Conservation (phyloP, 176 grass and related monocot species). For the Phoenix dactylifera region DNA sequence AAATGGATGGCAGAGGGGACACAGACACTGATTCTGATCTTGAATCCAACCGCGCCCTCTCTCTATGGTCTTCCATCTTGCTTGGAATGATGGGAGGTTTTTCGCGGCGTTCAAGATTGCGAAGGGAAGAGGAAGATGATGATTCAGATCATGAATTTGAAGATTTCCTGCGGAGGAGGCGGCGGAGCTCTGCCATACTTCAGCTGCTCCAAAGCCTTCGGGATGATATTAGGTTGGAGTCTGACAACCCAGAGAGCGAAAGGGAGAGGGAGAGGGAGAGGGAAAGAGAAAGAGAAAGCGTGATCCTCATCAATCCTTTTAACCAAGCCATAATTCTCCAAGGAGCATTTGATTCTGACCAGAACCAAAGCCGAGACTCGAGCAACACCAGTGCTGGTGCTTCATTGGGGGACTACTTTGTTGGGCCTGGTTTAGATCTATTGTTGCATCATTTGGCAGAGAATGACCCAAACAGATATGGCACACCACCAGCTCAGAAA, state of each 20-base stretch:
- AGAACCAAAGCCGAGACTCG: slow-evolving; percentile 5
- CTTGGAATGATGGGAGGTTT: slow-evolving; percentile 35
- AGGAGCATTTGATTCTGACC: slow-evolving; percentile 40
- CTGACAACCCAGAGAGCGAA: slow-evolving; percentile 24
- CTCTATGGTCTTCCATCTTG: slow-evolving; percentile 50
- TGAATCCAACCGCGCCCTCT: slow-evolving; percentile 26
- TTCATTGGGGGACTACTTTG: slow-evolving; percentile 63
- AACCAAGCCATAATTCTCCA: slow-evolving; percentile 71
- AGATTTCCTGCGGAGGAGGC: slow-evolving; percentile 66
- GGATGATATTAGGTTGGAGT: slow-evolving; percentile 47
- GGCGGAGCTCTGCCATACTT: slow-evolving; percentile 48
- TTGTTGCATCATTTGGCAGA: slow-evolving; percentile 89
- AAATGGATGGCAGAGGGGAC: slow-evolving; percentile 38
- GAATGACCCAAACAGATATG: slow-evolving; percentile 55
- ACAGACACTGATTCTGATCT: slow-evolving; percentile 33
- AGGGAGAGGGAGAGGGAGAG: slow-evolving; percentile 50
- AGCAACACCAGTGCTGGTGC: slow-evolving; percentile 27
- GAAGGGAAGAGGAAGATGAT: slow-evolving; percentile 47
- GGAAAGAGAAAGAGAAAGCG: slow-evolving; percentile 50
- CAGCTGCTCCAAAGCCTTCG: slow-evolving; percentile 62
- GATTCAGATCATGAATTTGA: slow-evolving; percentile 75
- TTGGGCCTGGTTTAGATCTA: slow-evolving; percentile 64
- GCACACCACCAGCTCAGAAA: slow-evolving; percentile 74
- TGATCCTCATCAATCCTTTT: slow-evolving; percentile 64
- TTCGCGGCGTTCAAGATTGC: slow-evolving; percentile 22